A percentile compares a stretch with the other conserved stretches of the same genome.
Conservation (phyloP, 805 yeast species). For the Phaffomyces antillensis region DNA sequence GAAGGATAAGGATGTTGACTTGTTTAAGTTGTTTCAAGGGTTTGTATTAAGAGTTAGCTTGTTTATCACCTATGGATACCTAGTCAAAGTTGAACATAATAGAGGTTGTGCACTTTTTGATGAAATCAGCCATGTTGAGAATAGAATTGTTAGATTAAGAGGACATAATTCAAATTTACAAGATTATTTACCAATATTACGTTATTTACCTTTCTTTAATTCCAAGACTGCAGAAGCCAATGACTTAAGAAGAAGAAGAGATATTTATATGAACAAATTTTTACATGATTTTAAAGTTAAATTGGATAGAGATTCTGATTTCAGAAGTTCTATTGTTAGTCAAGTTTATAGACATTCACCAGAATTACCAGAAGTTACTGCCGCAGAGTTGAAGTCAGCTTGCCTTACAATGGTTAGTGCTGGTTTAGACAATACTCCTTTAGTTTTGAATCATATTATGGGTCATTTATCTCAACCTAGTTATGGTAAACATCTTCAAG, state of each 20-base stretch:
- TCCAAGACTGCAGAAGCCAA: constrained; percentile 20
- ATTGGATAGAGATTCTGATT: constrained; percentile 22
- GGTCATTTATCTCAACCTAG: constrained; percentile 48
- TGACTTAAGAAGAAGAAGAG: constrained; percentile 36
- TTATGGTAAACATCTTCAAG: constrained; percentile 34
- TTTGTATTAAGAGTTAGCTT: constrained; percentile 47
- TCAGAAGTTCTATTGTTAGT: constrained; percentile 29
- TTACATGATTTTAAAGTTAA: constrained; percentile 22
- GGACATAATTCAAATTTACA: constrained; percentile 49
- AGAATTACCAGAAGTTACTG: constrained; percentile 21
- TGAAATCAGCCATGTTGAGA: constrained; percentile 50
- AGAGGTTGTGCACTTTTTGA: constrained; percentile 35
- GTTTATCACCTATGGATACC: constrained; percentile 44
- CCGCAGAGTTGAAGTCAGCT: constrained; percentile 45
- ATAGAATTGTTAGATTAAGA: constrained; percentile 46
- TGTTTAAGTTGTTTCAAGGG: constrained; percentile 38
- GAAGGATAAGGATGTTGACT: constrained; percentile 29
- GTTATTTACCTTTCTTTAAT: constrained; percentile 23
- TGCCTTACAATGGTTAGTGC: constrained; percentile 76
- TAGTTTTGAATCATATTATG: constrained; percentile 52
- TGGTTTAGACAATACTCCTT: constrained; percentile 66
- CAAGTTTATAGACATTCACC: constrained; percentile 12
- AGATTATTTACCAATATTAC: constrained; percentile 45
- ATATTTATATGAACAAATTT: constrained; percentile 39
- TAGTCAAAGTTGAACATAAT: constrained; percentile 33